Percentiles rank a stretch among this genome's conserved stretches.
Conservation (phyloP, 352 stramenopile genomes). For the Blastocystis hominis region DNA sequence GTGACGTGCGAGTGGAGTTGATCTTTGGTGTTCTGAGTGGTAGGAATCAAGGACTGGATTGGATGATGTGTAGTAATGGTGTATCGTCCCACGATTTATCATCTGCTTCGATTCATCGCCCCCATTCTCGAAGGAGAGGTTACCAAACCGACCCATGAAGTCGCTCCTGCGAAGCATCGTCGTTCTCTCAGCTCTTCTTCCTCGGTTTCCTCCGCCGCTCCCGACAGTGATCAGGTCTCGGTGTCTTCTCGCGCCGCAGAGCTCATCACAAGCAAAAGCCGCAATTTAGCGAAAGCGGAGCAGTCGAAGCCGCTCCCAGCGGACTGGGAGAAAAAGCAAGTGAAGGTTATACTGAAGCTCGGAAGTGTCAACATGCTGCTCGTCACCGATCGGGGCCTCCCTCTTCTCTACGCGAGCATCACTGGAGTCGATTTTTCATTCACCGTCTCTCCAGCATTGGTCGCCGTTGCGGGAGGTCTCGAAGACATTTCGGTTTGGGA, state of each 20-base stretch:
- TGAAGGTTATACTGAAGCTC: not conserved
- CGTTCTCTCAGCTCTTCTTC: not conserved
- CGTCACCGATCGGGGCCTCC: not conserved
- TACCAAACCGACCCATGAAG: not conserved
- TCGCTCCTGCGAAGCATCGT: not conserved
- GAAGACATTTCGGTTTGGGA: not conserved
- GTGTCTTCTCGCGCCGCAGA: not conserved
- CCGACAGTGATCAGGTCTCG: not conserved
- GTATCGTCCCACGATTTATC: slow-evolving; percentile 29
- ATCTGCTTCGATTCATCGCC: slow-evolving; percentile 7
- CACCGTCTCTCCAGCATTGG: not conserved
- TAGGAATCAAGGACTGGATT: not conserved
- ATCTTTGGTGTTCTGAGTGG: slow-evolving; percentile 2
- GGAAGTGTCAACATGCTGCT: not conserved
- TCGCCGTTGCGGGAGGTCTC: not conserved
- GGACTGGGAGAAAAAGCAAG: slow-evolving; percentile 9
- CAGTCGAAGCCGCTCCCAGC: not conserved
- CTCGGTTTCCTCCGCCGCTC: not conserved
- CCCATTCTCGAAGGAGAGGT: not conserved
- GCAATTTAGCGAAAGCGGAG: not conserved
- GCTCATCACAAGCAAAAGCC: not conserved
- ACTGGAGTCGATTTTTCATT: not conserved
- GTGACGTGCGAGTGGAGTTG: slow-evolving; percentile 10
- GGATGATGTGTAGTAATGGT: not conserved
- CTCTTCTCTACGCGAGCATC: not conserved